A percentile compares a stretch with the other conserved stretches of the same genome.
Evolutionary conservation across 2,329 filamentous ascomycete species (phyloP).

Genomic region (Hypoxylon sp.): DNA sequence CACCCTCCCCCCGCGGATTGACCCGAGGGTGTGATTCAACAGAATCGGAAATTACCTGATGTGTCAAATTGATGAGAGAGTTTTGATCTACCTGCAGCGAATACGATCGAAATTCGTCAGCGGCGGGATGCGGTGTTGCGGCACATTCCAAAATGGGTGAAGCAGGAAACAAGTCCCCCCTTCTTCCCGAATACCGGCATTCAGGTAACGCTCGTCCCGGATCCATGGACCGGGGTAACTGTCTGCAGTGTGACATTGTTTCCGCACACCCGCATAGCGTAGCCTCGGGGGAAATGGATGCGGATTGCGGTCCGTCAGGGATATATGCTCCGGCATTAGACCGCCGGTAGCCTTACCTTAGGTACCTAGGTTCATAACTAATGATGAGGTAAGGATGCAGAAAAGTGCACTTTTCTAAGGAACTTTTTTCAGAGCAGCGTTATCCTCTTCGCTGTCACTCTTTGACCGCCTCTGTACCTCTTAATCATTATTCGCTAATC

Average conservation of each 20-base stretch:
- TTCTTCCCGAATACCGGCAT: constrained; percentile 26
- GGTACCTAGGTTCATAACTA: background rate
- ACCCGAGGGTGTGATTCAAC: background rate
- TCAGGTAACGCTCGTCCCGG: constrained; percentile 22
- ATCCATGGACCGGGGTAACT: constrained; percentile 29
- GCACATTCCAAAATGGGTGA: constrained; percentile 9
- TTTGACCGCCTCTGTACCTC: constrained; percentile 16
- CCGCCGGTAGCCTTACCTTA: constrained; percentile 6
- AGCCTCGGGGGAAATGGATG: constrained; percentile 11
- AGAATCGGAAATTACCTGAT: background rate
- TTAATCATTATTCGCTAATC: constrained; percentile 6
- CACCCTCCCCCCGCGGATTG: background rate
- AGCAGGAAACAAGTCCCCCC: constrained; percentile 7
- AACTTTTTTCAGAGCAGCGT: constrained; percentile 10
- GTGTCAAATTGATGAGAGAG: background rate
- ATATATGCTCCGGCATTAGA: constrained; percentile 22
- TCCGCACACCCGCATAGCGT: constrained; percentile 13
- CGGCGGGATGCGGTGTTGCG: constrained; percentile 11
- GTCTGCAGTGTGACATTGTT: constrained; percentile 37
- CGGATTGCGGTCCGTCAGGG: constrained; percentile 23
- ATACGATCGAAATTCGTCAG: background rate
- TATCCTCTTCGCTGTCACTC: background rate
- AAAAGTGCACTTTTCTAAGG: constrained; percentile 24
- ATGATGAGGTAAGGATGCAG: constrained; percentile 10
- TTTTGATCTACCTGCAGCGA: too few relatives aligned